Evolutionary conservation across 2,329 filamentous ascomycete species (phyloP), one percentile per base, ranked within the genome.

Genomic region (Cladorrhinum sp.): DNA sequence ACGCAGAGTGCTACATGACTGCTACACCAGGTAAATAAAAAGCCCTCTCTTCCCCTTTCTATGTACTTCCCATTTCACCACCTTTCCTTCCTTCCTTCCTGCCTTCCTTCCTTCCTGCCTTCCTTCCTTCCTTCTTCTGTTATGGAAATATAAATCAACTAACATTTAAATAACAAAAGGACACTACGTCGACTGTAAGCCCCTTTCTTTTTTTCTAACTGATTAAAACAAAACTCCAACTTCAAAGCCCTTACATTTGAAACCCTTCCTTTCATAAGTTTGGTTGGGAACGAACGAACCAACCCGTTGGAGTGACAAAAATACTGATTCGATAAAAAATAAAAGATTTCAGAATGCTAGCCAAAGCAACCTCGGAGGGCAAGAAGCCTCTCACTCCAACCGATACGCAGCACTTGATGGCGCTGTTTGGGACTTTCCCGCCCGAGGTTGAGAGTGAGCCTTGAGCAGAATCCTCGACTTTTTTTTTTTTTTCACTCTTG

Each of bases 181-280:
- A 0, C 70, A 75, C 49, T 75, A 75, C 58, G 72, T 75, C 22
- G 73, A 75, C 29, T 75, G 73, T 74, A 57, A 70, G 72, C n/a
- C n/a, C n/a, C n/a, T n/a, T n/a, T n/a, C n/a, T n/a, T n/a, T n/a
- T 69, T 24, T 50, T 24, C 53, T 9, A 1, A 13, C 20, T 22
- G 2, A 29, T 10, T 10, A 29, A 29, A n/a, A n/a, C n/a, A n/a
- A n/a, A n/a, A n/a, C n/a, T n/a, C n/a, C n/a, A n/a, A n/a, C n/a
- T n/a, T n/a, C n/a, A n/a, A n/a, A n/a, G n/a, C n/a, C n/a, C n/a
- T n/a, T n/a, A n/a, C 10, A 5, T 29, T 29, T 29, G 25, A 29
- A 5, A 5, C 4, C 25, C 25, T 29, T 5, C 25, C 25, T 29
- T n/a, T n/a, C n/a, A n/a, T n/a, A n/a, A 29, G 25, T 5, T 29